Conservation (phyloP, 352 stramenopile species). For the Phytophthora brassicae region DNA sequence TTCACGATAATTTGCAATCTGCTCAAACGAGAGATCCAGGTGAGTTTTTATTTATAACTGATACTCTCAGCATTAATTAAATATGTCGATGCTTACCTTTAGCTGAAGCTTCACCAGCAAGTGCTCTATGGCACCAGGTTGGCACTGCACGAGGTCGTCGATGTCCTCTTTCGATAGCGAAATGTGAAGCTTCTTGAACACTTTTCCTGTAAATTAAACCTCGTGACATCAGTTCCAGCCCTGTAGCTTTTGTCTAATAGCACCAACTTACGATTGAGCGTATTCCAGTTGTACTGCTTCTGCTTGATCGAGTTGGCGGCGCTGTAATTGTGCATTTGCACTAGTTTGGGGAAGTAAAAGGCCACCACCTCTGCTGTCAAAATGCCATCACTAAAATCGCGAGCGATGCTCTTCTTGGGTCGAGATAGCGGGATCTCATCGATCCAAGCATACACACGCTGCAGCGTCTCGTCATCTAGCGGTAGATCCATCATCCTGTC, state of each 20-base stretch:
- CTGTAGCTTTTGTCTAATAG: not conserved
- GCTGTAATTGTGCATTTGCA: slow-evolving; percentile 97
- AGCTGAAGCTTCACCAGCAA: slow-evolving; percentile 91
- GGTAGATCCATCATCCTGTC: slow-evolving; percentile 47
- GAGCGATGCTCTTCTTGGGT: slow-evolving; percentile 94
- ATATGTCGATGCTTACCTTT: slow-evolving; percentile 59
- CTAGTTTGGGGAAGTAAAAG: slow-evolving; percentile 94
- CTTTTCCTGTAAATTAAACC: slow-evolving; percentile 51
- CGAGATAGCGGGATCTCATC: slow-evolving; percentile 94
- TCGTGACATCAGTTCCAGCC: not conserved
- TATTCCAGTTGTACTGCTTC: slow-evolving; percentile 97
- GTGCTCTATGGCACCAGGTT: slow-evolving; percentile 87
- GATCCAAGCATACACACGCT: slow-evolving; percentile 95
- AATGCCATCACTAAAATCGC: slow-evolving; percentile 95
- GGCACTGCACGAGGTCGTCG: slow-evolving; percentile 91
- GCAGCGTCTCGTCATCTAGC: slow-evolving; percentile 89
- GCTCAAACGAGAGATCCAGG: slow-evolving; percentile 11
- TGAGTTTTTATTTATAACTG: not conserved
- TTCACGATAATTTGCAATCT: slow-evolving; percentile 83
- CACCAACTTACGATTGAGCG: slow-evolving; percentile 84
- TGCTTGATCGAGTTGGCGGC: slow-evolving; percentile 91
- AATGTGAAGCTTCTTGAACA: slow-evolving; percentile 83
- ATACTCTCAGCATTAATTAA: not conserved
- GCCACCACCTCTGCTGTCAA: slow-evolving; percentile 90
- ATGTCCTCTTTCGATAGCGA: slow-evolving; percentile 89